phyloP scores from a whole-genome alignment of 805 yeast species.

The Candida vartiovaarae region DNA sequence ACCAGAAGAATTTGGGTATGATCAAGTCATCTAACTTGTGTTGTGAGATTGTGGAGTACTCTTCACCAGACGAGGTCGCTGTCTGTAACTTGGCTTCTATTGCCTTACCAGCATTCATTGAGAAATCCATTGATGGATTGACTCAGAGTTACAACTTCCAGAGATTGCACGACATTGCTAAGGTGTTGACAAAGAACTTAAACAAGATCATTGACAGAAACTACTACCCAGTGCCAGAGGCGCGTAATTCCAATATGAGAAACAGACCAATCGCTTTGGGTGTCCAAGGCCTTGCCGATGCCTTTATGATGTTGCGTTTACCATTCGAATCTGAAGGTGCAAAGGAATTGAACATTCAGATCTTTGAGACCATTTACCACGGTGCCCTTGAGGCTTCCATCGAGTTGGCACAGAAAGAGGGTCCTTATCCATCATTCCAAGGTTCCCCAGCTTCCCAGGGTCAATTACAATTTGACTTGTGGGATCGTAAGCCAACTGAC shows the following conservation, averaged over 20 bases:
- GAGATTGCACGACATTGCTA: conserved; percentile 66
- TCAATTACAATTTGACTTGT: conserved; percentile 73
- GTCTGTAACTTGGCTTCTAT: conserved; percentile 93
- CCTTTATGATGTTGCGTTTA: conserved; percentile 66
- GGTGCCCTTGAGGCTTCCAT: conserved; percentile 82
- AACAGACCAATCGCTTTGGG: conserved; percentile 94
- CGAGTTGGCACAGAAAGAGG: conserved; percentile 67
- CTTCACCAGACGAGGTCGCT: conserved; percentile 85
- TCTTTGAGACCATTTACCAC: conserved; percentile 93
- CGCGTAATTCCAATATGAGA: conserved; percentile 63
- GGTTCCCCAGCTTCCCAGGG: conserved; percentile 95
- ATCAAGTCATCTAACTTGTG: conserved; percentile 93
- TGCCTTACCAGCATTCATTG: conserved; percentile 77
- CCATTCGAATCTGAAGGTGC: conserved; percentile 84
- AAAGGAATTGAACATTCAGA: conserved; percentile 61
- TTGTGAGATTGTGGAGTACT: conserved; percentile 90
- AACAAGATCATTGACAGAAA: conserved; percentile 79
- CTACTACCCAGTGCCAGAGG: conserved; percentile 72
- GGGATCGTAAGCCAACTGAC: conserved; percentile 70
- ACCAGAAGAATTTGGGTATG: conserved; percentile 88
- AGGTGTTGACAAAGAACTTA: conserved; percentile 69
- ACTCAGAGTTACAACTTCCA: conserved; percentile 50
- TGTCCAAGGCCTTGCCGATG: conserved; percentile 91
- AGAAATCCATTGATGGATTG: conserved; percentile 41
- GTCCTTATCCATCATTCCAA: conserved; percentile 60